These are phyloP conservation scores for Fusarium zealandicum DNA, from an alignment of 2,329 filamentous ascomycete genomes.

Conservation along the genomic window DNA sequence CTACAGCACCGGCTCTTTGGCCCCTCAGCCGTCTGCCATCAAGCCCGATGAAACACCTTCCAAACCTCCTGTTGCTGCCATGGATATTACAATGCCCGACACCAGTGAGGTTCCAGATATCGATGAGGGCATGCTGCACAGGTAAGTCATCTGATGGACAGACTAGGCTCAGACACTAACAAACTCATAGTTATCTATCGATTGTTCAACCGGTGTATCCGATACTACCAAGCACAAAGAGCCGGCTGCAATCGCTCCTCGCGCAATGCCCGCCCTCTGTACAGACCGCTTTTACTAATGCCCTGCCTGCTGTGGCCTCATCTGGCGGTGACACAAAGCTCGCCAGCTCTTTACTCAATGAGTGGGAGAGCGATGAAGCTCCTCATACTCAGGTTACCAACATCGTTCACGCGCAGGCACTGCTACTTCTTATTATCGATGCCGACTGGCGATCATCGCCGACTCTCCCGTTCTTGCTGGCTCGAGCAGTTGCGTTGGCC, in stretches of 20 bases:
- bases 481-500: conserved; percentile 69
- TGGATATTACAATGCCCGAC: conserved; percentile 48
- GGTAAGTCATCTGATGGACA: conserved; percentile 45
- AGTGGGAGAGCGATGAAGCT: conserved; percentile 57
- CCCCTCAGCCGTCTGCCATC: conserved; percentile 54
- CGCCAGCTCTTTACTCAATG: conserved; percentile 56
- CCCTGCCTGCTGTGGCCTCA: conserved; percentile 61
- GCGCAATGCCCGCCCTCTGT: conserved; percentile 62
- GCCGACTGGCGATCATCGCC: conserved; percentile 62
- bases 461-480: conserved; percentile 62
- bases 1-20: conserved; percentile 53
- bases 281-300: conserved; percentile 69
- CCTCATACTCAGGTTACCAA: conserved; percentile 51
- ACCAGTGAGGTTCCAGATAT: conserved; percentile 46
- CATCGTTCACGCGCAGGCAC: conserved; percentile 69
- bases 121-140: conserved; percentile 55
- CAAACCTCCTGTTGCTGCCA: conserved; percentile 45
- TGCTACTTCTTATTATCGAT: conserved; percentile 71
- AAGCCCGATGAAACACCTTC: conserved; percentile 49
- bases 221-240: conserved; percentile 65
- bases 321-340: conserved; percentile 53
- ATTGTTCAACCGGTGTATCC: conserved; percentile 73
- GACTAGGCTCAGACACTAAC: conserved; percentile 15
- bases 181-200: conserved; percentile 62
- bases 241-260: conserved; percentile 63